phyloP scores from a whole-genome alignment of 495 filamentous ascomycete genomes.

The Aspergillus cristatus region DNA sequence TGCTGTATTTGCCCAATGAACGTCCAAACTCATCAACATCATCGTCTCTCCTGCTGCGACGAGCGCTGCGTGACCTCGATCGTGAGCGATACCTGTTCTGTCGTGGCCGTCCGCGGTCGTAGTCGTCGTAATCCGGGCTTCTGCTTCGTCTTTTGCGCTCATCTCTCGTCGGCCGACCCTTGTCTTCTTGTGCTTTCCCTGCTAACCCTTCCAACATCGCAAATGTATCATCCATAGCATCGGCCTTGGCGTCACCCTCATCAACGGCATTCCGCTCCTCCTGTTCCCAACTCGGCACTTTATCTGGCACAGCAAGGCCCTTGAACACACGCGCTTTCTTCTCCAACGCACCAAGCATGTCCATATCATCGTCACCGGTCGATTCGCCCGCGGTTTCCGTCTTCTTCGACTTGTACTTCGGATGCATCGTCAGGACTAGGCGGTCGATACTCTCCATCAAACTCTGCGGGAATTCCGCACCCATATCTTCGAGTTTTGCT shows the following conservation, averaged over 20 bases:
- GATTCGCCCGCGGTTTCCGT: conserved; percentile 12
- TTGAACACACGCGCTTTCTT: conserved; percentile 75
- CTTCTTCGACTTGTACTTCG: conserved; percentile 57
- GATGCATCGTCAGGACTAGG: conserved; percentile 81
- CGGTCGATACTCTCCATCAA: conserved; percentile 87
- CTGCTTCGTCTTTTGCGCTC: conserved; percentile 61
- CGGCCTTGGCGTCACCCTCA: conserved; percentile 31
- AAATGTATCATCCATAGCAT: conserved; percentile 88
- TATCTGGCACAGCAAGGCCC: conserved; percentile 82
- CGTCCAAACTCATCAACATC: conserved; percentile 58
- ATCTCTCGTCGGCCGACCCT: conserved; percentile 20
- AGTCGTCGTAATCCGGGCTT: conserved; percentile 58
- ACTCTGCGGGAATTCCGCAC: conserved; percentile 81
- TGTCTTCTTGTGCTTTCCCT: conserved; percentile 48
- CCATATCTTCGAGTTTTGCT: conserved; percentile 59
- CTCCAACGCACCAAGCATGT: conserved; percentile 39
- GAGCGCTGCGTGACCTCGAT: conserved; percentile 45
- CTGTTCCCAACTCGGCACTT: conserved; percentile 50
- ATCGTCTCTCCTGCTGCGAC: conserved; percentile 41
- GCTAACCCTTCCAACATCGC: conserved; percentile 82
- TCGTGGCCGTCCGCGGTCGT: conserved; percentile 42
- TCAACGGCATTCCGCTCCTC: conserved; percentile 25
- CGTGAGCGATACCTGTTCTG: conserved; percentile 45
- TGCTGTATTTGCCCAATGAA: conserved; percentile 26
- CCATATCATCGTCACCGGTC: conserved; percentile 21